phyloP scores from a whole-genome alignment of 2,329 filamentous ascomycete genomes.

The Emmonsiellopsis sp. region DNA sequence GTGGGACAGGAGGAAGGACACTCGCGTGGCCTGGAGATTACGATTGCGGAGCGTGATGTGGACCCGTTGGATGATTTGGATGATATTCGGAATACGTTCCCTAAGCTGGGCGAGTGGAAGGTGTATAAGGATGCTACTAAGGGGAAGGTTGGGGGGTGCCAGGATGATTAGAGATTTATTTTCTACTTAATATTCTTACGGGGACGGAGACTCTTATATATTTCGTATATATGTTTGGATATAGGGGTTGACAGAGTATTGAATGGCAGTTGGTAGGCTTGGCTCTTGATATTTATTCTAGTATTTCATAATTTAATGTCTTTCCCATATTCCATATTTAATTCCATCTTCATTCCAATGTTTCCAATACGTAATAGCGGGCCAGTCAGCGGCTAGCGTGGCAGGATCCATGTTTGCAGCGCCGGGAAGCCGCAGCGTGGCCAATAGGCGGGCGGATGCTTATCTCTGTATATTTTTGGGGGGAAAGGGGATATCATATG shows the following conservation, averaged over 20 bases:
- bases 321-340: neutral
- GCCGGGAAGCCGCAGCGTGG: neutral
- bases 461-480: neutral
- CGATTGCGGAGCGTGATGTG: conserved; percentile 3
- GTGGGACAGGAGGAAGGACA: neutral
- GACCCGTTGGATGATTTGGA: neutral
- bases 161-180: neutral
- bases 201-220: no score
- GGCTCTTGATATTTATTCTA: no score
- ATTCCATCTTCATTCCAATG: neutral
- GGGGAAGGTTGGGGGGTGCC: neutral
- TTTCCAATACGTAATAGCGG: neutral
- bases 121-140: neutral
- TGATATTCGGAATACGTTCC: neutral
- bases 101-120: neutral
- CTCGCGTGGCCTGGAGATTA: neutral
- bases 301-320: no score
- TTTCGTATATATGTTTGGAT: no score
- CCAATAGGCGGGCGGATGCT: neutral
- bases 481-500: neutral
- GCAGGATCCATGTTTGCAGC: neutral
- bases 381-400: neutral
- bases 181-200: neutral
- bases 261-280: no score
- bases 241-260: no score